Evolutionary conservation across 2,329 filamentous ascomycete genomes (phyloP), one percentile per base, ranked within the genome.

Genomic region (Tympanopsis confertula): DNA sequence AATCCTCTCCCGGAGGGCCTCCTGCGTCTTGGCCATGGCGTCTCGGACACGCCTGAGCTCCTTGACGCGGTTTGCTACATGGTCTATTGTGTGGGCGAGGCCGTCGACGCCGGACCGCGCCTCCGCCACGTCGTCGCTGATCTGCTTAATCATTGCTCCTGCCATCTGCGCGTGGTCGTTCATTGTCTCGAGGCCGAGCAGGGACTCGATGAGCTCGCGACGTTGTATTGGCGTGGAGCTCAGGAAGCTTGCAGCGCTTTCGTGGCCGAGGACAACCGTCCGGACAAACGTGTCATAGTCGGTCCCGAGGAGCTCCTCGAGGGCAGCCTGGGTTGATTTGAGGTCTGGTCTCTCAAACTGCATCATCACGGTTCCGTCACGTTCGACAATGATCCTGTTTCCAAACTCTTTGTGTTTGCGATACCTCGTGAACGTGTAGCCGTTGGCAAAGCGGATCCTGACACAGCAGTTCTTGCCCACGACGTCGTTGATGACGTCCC

Each of bases 401-500:
- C 40, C 42, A 14, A 46, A 37, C n/a, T 38, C 35, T 17, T 41
- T 45, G 41, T 55, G 47, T 37, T 52, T 53, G 17, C 54, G 50
- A 29, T 41, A 51, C 33, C 54, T 42, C 5, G 48, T 47, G 20
- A 57, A 53, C 5, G 45, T 43, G 42, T 52, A 55, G 5, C 53
- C 53, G 20, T 55, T 57, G 19, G 45, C 45, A 38, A 57, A 55
- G 4, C 45, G 43, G 19, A 56, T 37, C 20, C 46, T 43, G 35
- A 57, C 54, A 22, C 42, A 43, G 36, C 54, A 57, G 36, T 55
- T 37, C 18, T 45, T 48, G 17, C 46, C 42, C 12, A 38, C 38
- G n/a, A 43, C 37, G 37, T 58, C 54, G 36, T 58, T 58, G 32
- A 58, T 44, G 3, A 55, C 52, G 35, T 57, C 53, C 5, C 48